A percentile compares a stretch with the other conserved stretches of the same genome.
These are phyloP conservation scores for Capsella bursapastoris DNA, from an alignment of 345 rosid species.

Conservation along the genomic window DNA sequence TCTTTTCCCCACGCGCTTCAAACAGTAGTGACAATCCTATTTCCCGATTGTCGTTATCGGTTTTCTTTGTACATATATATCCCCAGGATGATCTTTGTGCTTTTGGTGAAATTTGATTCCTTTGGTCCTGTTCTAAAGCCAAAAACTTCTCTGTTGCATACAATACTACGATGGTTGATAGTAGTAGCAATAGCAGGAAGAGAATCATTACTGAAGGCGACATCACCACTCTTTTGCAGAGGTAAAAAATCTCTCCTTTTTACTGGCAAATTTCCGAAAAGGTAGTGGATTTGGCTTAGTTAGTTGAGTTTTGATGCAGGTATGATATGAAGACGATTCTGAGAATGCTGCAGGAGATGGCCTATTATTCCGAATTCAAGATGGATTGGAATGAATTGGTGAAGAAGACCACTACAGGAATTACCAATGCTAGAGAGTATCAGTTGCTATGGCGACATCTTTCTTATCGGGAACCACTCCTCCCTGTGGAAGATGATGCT, in stretches of 20 bases:
- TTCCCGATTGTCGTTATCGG: constrained; percentile 26
- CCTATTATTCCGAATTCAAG: constrained; percentile 47
- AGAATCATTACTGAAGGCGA: constrained; percentile 62
- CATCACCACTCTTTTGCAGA: constrained; percentile 64
- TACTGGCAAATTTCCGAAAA: not conserved
- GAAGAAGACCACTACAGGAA: constrained; percentile 69
- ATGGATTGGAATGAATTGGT: constrained; percentile 68
- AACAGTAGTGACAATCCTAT: not conserved
- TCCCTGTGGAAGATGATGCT: constrained; percentile 58
- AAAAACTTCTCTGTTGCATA: not conserved
- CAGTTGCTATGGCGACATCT: constrained; percentile 93
- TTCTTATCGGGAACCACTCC: constrained; percentile 64
- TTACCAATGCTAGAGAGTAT: constrained; percentile 72
- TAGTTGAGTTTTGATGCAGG: constrained; percentile 40
- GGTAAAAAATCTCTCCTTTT: constrained; percentile 44
- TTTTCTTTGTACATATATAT: too few species aligned
- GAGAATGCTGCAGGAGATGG: constrained; percentile 63
- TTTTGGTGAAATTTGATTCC: constrained; percentile 31
- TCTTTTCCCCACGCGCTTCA: constrained; percentile 14
- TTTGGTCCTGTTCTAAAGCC: constrained; percentile 2
- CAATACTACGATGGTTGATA: constrained; percentile 50
- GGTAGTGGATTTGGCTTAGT: not conserved
- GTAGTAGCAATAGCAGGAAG: constrained; percentile 49
- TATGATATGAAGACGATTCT: constrained; percentile 60
- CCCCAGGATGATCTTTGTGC: not conserved